Percentiles rank a stretch among this genome's conserved stretches.
These are phyloP conservation scores for Dactylorhiza incarnata DNA, from an alignment of 106 monocot species.

Conservation along the genomic window DNA sequence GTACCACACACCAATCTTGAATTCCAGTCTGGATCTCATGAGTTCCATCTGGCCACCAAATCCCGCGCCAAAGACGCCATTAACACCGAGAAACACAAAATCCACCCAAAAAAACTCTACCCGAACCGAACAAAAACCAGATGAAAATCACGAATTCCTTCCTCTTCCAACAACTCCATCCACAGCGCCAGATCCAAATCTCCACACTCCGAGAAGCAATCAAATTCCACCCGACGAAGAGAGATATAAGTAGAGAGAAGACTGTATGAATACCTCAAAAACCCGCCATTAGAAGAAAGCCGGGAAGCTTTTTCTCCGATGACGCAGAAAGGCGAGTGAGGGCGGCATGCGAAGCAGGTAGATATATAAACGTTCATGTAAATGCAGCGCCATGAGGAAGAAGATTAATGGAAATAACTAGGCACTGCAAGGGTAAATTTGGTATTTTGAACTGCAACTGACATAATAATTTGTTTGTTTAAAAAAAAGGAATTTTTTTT, in stretches of 20 bases:
- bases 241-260: background rate
- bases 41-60: background rate
- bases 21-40: background rate
- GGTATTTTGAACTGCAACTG: background rate
- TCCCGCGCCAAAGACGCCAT: background rate
- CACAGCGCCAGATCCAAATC: background rate
- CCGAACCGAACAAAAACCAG: background rate
- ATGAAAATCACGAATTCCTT: background rate
- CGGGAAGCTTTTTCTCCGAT: background rate
- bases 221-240: background rate
- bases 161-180: background rate
- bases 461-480: background rate
- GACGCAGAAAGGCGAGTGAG: background rate
- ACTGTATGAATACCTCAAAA: constrained; percentile 4
- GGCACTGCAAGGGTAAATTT: no score
- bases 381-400: background rate
- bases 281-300: constrained; percentile 7
- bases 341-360: background rate
- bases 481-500: background rate
- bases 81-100: background rate
- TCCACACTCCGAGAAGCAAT: background rate
- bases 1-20: background rate
- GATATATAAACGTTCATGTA: background rate
- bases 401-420: no score
- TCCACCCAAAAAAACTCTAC: background rate